Evolutionary conservation across 371 early-diverging fungal genomes (phyloP).

Genomic region (Funneliformis caledonium): DNA sequence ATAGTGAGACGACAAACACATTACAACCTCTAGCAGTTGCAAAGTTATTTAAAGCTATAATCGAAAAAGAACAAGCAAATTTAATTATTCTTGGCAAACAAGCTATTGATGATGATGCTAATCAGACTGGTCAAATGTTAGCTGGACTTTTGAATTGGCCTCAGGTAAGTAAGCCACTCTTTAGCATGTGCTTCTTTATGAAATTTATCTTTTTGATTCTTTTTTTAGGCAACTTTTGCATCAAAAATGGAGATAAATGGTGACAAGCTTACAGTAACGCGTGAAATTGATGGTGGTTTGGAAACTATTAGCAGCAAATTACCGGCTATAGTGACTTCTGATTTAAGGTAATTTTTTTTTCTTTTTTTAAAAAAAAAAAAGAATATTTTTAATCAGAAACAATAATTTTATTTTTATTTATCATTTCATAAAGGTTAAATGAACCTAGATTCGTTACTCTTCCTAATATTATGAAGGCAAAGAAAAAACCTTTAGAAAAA

Average conservation of each 20-base stretch:
- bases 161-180: constrained; percentile 62
- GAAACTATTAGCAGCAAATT: constrained; percentile 86
- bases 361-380: not conserved
- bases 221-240: constrained; percentile 88
- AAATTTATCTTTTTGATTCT: not conserved
- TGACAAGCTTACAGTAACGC: constrained; percentile 78
- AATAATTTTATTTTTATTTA: not conserved
- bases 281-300: constrained; percentile 98
- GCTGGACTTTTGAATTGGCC: constrained; percentile 95
- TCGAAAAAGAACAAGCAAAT: constrained; percentile 91
- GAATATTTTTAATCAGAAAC: not conserved
- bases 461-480: constrained; percentile 98
- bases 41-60: constrained; percentile 86
- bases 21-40: constrained; percentile 90
- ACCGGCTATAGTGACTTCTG: constrained; percentile 96
- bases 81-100: constrained; percentile 97
- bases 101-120: constrained; percentile 97
- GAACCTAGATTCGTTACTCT: constrained; percentile 96
- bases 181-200: not conserved
- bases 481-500: constrained; percentile 95
- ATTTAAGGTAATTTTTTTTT: constrained; percentile 75
- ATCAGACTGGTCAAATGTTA: constrained; percentile 98
- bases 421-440: constrained; percentile 71
- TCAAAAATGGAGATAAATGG: constrained; percentile 86
- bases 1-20: constrained; percentile 45